phyloP scores from a whole-genome alignment of 208 protist species.

The Willaertia magna region DNA sequence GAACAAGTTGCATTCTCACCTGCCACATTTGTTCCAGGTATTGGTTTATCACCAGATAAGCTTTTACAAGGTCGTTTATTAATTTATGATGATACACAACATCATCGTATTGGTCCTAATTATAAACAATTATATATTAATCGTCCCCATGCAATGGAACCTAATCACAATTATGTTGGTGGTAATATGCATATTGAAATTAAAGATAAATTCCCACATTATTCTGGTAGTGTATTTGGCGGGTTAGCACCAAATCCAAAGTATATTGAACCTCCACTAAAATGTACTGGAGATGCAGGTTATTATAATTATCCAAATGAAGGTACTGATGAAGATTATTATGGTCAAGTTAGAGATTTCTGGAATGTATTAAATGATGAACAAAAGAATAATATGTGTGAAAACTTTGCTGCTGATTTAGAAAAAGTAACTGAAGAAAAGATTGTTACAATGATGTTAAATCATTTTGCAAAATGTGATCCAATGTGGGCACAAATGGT shows the following conservation, averaged over 20 bases:
- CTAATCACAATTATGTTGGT: background rate
- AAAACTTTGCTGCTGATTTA: background rate
- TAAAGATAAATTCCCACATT: background rate
- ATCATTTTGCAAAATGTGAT: background rate
- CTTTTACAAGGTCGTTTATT: constrained; percentile 56
- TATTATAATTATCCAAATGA: background rate
- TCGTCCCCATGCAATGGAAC: constrained; percentile 1
- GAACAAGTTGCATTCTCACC: constrained; percentile 56
- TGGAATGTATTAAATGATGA: background rate
- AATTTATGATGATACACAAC: constrained; percentile 51
- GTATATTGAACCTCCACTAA: background rate
- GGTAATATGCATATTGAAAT: background rate
- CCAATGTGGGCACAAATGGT: background rate
- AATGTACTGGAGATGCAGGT: background rate
- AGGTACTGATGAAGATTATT: background rate
- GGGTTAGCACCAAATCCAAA: background rate
- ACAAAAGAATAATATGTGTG: background rate
- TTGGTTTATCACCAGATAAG: constrained; percentile 33
- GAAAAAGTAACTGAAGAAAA: background rate
- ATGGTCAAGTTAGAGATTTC: background rate
- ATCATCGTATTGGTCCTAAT: constrained; percentile 50
- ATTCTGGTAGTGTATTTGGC: background rate
- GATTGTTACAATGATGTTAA: background rate
- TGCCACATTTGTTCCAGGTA: constrained; percentile 47
- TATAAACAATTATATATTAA: constrained; percentile 52